These are phyloP conservation scores for Oehlia diaphana DNA, from an alignment of 192 early-diverging fungal genomes.

Conservation along the genomic window DNA sequence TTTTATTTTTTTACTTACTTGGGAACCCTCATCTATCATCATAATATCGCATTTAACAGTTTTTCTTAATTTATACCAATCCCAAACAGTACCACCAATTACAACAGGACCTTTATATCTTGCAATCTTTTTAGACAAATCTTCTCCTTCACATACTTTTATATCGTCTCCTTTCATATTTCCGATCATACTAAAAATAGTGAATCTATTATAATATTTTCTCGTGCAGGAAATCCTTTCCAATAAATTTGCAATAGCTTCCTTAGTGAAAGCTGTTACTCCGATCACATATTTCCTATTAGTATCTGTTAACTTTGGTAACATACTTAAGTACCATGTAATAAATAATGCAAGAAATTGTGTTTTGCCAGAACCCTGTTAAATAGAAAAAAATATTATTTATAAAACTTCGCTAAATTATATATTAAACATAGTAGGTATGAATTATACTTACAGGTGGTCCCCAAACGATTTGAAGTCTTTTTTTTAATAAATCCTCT, in stretches of 20 bases:
- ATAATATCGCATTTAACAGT: constrained; percentile 31
- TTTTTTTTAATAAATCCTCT: constrained; percentile 33
- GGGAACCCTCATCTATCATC: constrained; percentile 40
- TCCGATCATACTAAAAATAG: constrained; percentile 35
- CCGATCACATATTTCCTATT: constrained; percentile 45
- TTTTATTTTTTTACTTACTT: constrained; percentile 20
- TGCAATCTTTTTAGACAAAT: background rate
- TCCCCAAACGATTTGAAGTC: constrained; percentile 43
- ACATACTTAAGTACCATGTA: constrained; percentile 33
- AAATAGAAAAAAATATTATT: no score
- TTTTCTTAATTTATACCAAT: constrained; percentile 38
- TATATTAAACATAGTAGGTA: no score
- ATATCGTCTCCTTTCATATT: background rate
- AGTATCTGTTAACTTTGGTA: constrained; percentile 23
- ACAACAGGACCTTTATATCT: constrained; percentile 23
- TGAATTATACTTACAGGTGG: no score
- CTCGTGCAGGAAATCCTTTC: constrained; percentile 34
- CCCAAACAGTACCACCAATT: constrained; percentile 41
- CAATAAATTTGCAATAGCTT: constrained; percentile 46
- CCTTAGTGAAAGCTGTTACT: constrained; percentile 51
- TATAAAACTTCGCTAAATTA: no score
- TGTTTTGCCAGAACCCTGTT: constrained; percentile 52
- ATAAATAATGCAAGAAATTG: constrained; percentile 48
- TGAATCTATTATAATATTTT: constrained; percentile 5
- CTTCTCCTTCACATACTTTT: constrained; percentile 7